Base-by-base conservation (phyloP, 768 basidiomycete genomes). In the Cystoderma amianthinum region DNA sequence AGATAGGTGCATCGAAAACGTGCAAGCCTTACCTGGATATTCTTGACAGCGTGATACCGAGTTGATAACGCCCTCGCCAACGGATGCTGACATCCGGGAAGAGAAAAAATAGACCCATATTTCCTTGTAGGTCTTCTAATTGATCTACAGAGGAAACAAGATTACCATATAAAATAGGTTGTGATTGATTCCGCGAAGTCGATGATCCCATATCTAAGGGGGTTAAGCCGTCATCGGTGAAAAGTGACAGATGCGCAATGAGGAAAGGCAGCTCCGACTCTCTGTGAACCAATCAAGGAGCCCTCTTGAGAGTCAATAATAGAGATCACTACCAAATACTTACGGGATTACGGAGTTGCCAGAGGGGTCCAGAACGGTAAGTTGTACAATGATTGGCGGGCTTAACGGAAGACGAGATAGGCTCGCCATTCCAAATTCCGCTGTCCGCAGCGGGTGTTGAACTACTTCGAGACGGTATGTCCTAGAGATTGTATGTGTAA, bases 21-120 rank as follows among this genome's bases (percentile, higher is more conserved):
- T 47, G 44, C 17, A 34, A 67, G 7, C 47, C 81, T 74, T 67
- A 82, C 91, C 76, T 78, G 51, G 81, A 82, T 52, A 88, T 76
- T 54, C 76, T 74, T 60, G 88, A 68, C 39, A 94, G 69, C 38
- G 75, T 80, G 41, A 91, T 72, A 39, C 80, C 76, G 41, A 94
- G 69, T 53, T 79, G 76, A 63, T 82, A 96, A 13, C 70, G 74
- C 5, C 92, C 92, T 18, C 76, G 70, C 67, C 75, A 76, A 13
- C 88, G 76, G 43, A 95, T 78, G 57, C 88, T 90, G 52, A 89
- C 88, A 60, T 96, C 92, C 5, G 92, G 83, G 54, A 94, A 96
- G 41, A 92, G 63, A 53, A 96, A 93, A 60, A 86, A 93, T 34
- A 88, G 67, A n/a, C 91, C 85, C 52, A 72, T 69, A 38, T 82